Conservation (phyloP, 2,329 filamentous ascomycete genomes). For the Aulographum hederae region DNA sequence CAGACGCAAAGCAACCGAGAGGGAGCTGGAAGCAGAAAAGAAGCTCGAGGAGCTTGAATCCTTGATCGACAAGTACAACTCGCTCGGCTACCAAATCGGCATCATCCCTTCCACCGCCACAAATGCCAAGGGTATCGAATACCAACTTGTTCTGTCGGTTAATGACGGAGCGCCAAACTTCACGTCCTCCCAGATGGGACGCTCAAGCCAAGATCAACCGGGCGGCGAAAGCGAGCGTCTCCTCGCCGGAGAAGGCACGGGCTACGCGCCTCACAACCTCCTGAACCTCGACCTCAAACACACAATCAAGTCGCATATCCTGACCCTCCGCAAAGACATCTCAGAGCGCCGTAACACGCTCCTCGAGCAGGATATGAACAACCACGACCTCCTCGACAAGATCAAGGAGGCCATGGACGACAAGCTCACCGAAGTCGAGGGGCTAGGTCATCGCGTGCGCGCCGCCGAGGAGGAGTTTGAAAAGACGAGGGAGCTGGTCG, state of each 20-base stretch:
- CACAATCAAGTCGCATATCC: slow-evolving; percentile 60
- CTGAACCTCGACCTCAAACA: slow-evolving; percentile 79
- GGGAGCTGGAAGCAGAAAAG: slow-evolving; percentile 68
- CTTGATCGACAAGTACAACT: slow-evolving; percentile 81
- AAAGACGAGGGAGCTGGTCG: slow-evolving; percentile 63
- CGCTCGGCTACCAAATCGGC: slow-evolving; percentile 80
- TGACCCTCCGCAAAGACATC: slow-evolving; percentile 69
- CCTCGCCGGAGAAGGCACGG: slow-evolving; percentile 62
- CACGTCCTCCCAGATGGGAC: slow-evolving; percentile 29
- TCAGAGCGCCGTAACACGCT: slow-evolving; percentile 70
- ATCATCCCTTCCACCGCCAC: slow-evolving; percentile 70
- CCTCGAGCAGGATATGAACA: slow-evolving; percentile 83
- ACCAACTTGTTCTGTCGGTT: slow-evolving; percentile 69
- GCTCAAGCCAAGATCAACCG: slow-evolving; percentile 22
- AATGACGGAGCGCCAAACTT: slow-evolving; percentile 48
- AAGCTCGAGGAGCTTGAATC: slow-evolving; percentile 88
- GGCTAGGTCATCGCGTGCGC: slow-evolving; percentile 70
- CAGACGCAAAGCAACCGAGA: slow-evolving; percentile 66
- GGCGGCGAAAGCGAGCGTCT: slow-evolving; percentile 50
- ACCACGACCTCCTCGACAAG: slow-evolving; percentile 80
- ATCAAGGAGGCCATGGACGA: slow-evolving; percentile 96
- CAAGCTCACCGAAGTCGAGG: slow-evolving; percentile 81
- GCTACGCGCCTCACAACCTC: slow-evolving; percentile 78
- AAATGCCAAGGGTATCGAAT: slow-evolving; percentile 72
- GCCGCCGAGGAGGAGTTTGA: slow-evolving; percentile 89